These are phyloP conservation scores for Lasiosphaeria ovina DNA, from an alignment of 495 filamentous ascomycete genomes.

Conservation along the genomic window DNA sequence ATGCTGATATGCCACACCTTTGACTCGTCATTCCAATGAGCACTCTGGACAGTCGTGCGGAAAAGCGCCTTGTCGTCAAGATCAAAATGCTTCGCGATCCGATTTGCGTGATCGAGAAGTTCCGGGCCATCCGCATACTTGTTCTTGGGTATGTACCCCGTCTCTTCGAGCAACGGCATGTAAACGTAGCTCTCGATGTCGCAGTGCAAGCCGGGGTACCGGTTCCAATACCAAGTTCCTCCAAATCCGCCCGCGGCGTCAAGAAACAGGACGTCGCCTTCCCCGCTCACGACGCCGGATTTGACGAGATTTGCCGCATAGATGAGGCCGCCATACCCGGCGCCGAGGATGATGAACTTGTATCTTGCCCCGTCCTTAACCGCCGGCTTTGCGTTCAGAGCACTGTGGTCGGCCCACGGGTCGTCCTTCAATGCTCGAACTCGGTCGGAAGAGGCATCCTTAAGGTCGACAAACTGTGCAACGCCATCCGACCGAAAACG, in stretches of 20 bases:
- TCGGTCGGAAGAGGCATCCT: conserved; percentile 26
- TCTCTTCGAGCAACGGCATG: conserved; percentile 61
- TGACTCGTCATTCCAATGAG: conserved; percentile 44
- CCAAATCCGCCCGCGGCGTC: conserved; percentile 51
- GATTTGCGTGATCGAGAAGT: conserved; percentile 44
- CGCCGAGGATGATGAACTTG: conserved; percentile 52
- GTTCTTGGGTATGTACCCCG: conserved; percentile 51
- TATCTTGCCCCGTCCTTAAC: conserved; percentile 29
- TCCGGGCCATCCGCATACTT: conserved; percentile 47
- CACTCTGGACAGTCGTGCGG: conserved; percentile 33
- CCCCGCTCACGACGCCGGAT: conserved; percentile 36
- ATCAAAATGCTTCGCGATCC: conserved; percentile 41
- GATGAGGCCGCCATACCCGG: conserved; percentile 50
- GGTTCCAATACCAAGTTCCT: conserved; percentile 58
- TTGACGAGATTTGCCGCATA: conserved; percentile 51
- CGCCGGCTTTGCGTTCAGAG: conserved; percentile 33
- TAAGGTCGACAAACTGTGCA: conserved; percentile 41
- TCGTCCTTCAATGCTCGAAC: conserved; percentile 42
- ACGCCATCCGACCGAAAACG: conserved; percentile 43
- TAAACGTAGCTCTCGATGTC: conserved; percentile 53
- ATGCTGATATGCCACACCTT: conserved; percentile 45
- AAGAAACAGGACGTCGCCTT: conserved; percentile 49
- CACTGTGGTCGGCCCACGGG: conserved; percentile 45
- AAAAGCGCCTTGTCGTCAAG: conserved; percentile 50
- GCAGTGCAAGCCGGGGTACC: conserved; percentile 52